These are phyloP conservation scores for Nakazawaea pomicola DNA, from an alignment of 805 yeast genomes.

Conservation along the genomic window DNA sequence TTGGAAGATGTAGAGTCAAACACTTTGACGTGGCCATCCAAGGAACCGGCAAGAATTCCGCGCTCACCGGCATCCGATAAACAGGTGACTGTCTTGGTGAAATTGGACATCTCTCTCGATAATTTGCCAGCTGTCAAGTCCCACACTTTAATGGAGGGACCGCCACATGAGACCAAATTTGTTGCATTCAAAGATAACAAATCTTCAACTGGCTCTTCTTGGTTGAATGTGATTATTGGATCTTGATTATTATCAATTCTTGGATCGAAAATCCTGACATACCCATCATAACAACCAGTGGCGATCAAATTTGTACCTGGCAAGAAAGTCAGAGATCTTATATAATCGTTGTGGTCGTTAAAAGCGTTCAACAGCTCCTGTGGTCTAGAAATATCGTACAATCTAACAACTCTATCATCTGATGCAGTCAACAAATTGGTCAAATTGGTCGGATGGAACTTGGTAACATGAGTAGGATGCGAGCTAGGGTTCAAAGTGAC, in stretches of 20 bases:
- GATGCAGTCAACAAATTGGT: conserved; percentile 82
- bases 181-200: conserved; percentile 71
- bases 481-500: conserved; percentile 78
- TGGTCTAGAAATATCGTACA: conserved; percentile 82
- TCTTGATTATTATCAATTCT: conserved; percentile 39
- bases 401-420: conserved; percentile 81
- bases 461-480: conserved; percentile 90
- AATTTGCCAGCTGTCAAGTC: conserved; percentile 76
- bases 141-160: conserved; percentile 83
- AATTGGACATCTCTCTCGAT: conserved; percentile 71
- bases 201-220: conserved; percentile 80
- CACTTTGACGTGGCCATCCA: conserved; percentile 96
- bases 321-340: conserved; percentile 74
- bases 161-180: conserved; percentile 74
- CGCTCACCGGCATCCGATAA: conserved; percentile 66
- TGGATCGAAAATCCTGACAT: conserved; percentile 78
- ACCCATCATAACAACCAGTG: conserved; percentile 93
- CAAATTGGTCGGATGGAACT: conserved; percentile 74
- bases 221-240: conserved; percentile 64
- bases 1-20: conserved; percentile 68
- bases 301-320: conserved; percentile 74
- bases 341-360: conserved; percentile 79
- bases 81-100: conserved; percentile 91
- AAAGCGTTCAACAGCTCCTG: conserved; percentile 68
- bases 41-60: conserved; percentile 88